phyloP scores from a whole-genome alignment of 1,284 basidiomycete genomes.

The Salmacisia buchloeana region DNA sequence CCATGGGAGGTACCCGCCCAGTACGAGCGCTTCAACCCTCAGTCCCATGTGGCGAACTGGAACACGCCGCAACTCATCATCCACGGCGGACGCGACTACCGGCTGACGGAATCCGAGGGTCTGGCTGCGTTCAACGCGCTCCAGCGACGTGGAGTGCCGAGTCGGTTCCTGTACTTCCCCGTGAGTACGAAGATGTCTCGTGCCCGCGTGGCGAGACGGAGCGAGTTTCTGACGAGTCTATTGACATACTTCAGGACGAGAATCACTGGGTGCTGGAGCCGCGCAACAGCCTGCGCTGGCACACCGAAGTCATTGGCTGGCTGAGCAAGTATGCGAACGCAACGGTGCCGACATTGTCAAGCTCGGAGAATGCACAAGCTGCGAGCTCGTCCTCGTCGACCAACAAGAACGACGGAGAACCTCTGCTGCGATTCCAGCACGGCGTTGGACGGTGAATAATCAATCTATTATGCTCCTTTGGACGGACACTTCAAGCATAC shows the following conservation, averaged over 20 bases:
- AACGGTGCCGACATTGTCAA: neutral
- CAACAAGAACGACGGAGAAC: neutral
- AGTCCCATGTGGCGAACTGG: slow-evolving; percentile 24
- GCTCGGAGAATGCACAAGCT: neutral
- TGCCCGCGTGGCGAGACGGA: neutral
- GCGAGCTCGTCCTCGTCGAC: no score
- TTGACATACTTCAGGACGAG: neutral
- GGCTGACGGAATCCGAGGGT: slow-evolving; percentile 21
- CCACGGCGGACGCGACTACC: slow-evolving; percentile 35
- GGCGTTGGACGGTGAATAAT: no score
- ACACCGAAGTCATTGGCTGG: slow-evolving; percentile 34
- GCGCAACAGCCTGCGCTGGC: slow-evolving; percentile 30
- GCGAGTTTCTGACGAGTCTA: no score
- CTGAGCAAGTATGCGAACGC: slow-evolving; percentile 20
- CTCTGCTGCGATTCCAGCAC: neutral
- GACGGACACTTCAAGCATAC: no score
- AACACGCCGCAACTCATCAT: slow-evolving; percentile 37
- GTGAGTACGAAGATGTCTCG: neutral
- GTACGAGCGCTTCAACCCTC: slow-evolving; percentile 22
- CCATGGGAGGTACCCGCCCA: slow-evolving; percentile 18
- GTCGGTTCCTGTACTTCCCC: slow-evolving; percentile 32
- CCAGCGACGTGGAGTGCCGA: slow-evolving; percentile 30
- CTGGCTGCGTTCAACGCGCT: slow-evolving; percentile 33
- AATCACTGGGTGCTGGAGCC: slow-evolving; percentile 23
- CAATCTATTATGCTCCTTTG: no score